These are phyloP conservation scores for Exsudoporus frostii DNA, from an alignment of 768 basidiomycete species.

Conservation along the genomic window DNA sequence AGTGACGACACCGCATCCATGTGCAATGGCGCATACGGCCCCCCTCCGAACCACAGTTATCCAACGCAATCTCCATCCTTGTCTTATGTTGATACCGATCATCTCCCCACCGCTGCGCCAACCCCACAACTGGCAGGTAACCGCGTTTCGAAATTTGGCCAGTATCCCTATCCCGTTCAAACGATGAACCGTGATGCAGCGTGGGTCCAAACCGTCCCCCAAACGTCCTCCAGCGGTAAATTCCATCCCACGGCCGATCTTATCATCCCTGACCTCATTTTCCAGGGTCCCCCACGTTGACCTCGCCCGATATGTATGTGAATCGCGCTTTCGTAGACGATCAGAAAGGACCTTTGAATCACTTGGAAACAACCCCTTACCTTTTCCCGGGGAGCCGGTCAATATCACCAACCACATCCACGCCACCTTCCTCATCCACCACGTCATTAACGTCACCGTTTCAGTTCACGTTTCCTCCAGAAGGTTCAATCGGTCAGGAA, in stretches of 20 bases:
- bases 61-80: conserved; percentile 48
- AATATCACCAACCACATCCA: conserved; percentile 65
- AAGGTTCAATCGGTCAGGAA: conserved; percentile 50
- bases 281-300: conserved; percentile 55
- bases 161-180: conserved; percentile 45
- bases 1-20: conserved; percentile 44
- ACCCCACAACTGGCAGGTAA: conserved; percentile 35
- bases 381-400: conserved; percentile 67
- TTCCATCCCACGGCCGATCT: conserved; percentile 27
- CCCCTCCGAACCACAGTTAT: conserved; percentile 38
- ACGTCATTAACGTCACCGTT: conserved; percentile 64
- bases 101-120: conserved; percentile 21
- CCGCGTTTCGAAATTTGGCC: conserved; percentile 51
- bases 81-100: conserved; percentile 36
- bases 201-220: conserved; percentile 29
- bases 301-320: conserved; percentile 45
- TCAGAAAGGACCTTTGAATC: conserved; percentile 50
- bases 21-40: conserved; percentile 44
- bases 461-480: conserved; percentile 58
- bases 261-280: conserved; percentile 36
- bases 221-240: conserved; percentile 32
- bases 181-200: conserved; percentile 30
- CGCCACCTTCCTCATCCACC: conserved; percentile 56
- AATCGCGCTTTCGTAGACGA: conserved; percentile 51
- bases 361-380: conserved; percentile 54